Conservation (phyloP, 305 asterid species). For the Fraxinus dipetala region DNA sequence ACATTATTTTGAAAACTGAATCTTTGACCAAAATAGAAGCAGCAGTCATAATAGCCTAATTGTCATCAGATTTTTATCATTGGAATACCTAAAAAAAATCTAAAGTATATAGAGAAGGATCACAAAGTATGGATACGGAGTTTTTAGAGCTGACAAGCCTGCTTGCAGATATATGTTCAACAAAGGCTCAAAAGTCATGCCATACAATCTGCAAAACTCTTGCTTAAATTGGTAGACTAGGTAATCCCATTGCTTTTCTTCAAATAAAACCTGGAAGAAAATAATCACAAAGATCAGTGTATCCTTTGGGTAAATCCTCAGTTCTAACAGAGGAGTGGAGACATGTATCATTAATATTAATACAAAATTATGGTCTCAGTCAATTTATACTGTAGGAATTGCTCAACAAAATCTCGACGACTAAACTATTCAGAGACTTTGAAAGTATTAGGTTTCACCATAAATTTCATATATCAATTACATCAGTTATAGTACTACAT, state of each 20-base stretch:
- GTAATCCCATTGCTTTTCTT: slow-evolving; percentile 85
- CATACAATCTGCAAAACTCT: slow-evolving; percentile 91
- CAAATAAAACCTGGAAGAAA: slow-evolving; percentile 68
- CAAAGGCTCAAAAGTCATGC: slow-evolving; percentile 92
- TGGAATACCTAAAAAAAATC: neutral
- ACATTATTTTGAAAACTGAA: neutral
- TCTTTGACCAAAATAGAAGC: neutral
- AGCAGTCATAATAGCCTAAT: neutral
- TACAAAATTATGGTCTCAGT: slow-evolving; percentile 3
- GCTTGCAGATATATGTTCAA: slow-evolving; percentile 91
- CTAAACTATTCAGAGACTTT: slow-evolving; percentile 8
- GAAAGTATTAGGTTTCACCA: neutral
- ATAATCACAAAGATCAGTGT: slow-evolving; percentile 4
- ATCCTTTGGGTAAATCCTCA: neutral
- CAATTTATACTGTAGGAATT: neutral
- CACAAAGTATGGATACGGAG: slow-evolving; percentile 73
- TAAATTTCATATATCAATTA: neutral
- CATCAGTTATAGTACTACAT: neutral
- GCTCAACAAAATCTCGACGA: neutral
- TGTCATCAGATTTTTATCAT: neutral
- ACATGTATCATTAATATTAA: neutral
- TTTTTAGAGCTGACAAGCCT: slow-evolving; percentile 87
- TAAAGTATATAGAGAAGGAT: neutral
- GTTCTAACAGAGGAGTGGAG: neutral
- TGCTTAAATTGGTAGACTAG: slow-evolving; percentile 86